phyloP scores from a whole-genome alignment of 768 basidiomycete species.

The Mycena belliarum region DNA sequence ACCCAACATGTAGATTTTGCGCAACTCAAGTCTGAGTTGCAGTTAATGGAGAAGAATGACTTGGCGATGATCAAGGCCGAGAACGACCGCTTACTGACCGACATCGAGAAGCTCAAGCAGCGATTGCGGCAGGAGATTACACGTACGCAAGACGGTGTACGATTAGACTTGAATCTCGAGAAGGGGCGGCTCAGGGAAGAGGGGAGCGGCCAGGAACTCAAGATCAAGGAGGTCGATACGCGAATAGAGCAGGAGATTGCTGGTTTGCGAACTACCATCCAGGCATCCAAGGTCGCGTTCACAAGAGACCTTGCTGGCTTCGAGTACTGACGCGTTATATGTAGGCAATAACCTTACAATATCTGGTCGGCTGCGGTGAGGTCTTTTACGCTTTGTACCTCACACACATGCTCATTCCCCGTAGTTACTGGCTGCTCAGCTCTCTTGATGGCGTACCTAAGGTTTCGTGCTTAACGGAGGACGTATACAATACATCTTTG shows the following conservation, averaged over 20 bases:
- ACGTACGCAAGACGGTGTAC: conserved; percentile 88
- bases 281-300: conserved; percentile 72
- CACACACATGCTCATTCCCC: conserved; percentile 12
- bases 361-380: conserved; percentile 83
- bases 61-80: conserved; percentile 93
- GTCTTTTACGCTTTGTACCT: not conserved
- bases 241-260: conserved; percentile 96
- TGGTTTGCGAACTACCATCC: conserved; percentile 76
- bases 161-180: conserved; percentile 93
- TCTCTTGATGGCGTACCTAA: conserved; percentile 83
- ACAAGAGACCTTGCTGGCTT: not conserved
- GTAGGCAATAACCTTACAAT: conserved; percentile 87
- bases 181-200: conserved; percentile 96
- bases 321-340: conserved; percentile 35
- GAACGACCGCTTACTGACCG: conserved; percentile 88
- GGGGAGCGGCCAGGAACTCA: conserved; percentile 85
- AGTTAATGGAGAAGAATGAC: conserved; percentile 96
- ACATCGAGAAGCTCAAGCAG: conserved; percentile 95
- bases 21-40: conserved; percentile 93
- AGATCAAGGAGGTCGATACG: conserved; percentile 98
- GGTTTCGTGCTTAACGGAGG: conserved; percentile 54
- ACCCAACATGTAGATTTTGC: conserved; percentile 97
- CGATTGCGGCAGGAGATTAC: conserved; percentile 89
- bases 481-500: not conserved
- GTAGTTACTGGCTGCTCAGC: conserved; percentile 85